These are phyloP conservation scores for Pezicula radicicola DNA, from an alignment of 2,329 filamentous ascomycete genomes.

Conservation along the genomic window DNA sequence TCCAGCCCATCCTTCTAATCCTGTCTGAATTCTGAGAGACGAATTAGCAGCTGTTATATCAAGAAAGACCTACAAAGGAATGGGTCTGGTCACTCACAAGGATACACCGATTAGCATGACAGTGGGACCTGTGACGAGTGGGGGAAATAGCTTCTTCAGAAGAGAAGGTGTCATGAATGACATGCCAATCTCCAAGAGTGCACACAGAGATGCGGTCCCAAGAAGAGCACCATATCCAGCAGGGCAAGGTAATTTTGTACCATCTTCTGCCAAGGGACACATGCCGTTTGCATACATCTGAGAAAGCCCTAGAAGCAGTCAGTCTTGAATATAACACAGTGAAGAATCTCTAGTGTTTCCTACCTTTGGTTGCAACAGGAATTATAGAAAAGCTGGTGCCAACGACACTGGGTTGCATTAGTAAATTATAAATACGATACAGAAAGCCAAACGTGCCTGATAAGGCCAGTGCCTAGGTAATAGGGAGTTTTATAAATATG, in stretches of 20 bases:
- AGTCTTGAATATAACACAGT: neutral
- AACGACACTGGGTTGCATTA: conserved; percentile 50
- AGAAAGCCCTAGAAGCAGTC: neutral
- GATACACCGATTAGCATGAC: conserved; percentile 72
- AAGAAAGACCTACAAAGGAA: no score
- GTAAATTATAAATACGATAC: no score
- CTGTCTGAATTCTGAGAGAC: conserved; percentile 50
- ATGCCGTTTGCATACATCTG: conserved; percentile 12
- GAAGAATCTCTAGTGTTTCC: neutral
- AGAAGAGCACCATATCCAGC: conserved; percentile 74
- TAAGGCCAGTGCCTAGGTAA: conserved; percentile 73
- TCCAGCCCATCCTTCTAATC: conserved; percentile 76
- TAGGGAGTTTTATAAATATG: conserved; percentile 70
- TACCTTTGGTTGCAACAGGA: conserved; percentile 65
- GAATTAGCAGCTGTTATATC: no score
- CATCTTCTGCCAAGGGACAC: conserved; percentile 43
- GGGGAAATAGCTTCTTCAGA: conserved; percentile 73
- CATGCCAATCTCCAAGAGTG: conserved; percentile 68
- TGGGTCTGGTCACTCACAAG: conserved; percentile 32
- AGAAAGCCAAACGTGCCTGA: conserved; percentile 37
- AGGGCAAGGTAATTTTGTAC: conserved; percentile 69
- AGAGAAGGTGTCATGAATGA: conserved; percentile 69
- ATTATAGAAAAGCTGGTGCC: conserved; percentile 78
- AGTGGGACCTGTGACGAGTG: conserved; percentile 73
- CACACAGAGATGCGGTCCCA: conserved; percentile 64